These are phyloP conservation scores for Pichia sp. DNA, from an alignment of 1,139 yeast species.

Conservation along the genomic window DNA sequence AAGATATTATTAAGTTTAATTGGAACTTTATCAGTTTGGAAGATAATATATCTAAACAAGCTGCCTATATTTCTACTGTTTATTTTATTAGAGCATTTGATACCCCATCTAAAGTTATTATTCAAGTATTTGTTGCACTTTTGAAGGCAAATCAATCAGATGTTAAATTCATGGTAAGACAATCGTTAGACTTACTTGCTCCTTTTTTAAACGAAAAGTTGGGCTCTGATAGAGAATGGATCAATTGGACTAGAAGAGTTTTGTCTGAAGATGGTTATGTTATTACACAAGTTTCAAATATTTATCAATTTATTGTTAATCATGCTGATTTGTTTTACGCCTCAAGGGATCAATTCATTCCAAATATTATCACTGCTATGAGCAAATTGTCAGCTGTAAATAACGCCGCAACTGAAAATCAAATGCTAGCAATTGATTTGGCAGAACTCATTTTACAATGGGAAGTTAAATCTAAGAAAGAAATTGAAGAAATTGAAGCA, in stretches of 20 bases:
- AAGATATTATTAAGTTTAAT: conserved; percentile 85
- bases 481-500: not conserved
- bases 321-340: conserved; percentile 80
- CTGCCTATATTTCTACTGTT: conserved; percentile 86
- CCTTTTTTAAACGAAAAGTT: conserved; percentile 79
- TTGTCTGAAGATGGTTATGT: conserved; percentile 84
- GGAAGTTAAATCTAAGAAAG: conserved; percentile 53
- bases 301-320: conserved; percentile 82
- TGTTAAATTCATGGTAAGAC: conserved; percentile 75
- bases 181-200: conserved; percentile 82
- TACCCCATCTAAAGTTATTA: conserved; percentile 81
- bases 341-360: conserved; percentile 83
- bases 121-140: conserved; percentile 88
- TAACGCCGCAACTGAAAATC: conserved; percentile 77
- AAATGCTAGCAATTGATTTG: conserved; percentile 77
- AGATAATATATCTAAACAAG: conserved; percentile 84
- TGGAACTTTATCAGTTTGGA: conserved; percentile 92
- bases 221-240: conserved; percentile 72
- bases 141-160: conserved; percentile 82
- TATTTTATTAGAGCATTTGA: conserved; percentile 85
- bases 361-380: conserved; percentile 90
- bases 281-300: conserved; percentile 76
- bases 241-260: conserved; percentile 92
- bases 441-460: conserved; percentile 81
- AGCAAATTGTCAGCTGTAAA: conserved; percentile 81